Evolutionary conservation across 106 monocot species (phyloP).

Genomic region (Iris macrosiphon): DNA sequence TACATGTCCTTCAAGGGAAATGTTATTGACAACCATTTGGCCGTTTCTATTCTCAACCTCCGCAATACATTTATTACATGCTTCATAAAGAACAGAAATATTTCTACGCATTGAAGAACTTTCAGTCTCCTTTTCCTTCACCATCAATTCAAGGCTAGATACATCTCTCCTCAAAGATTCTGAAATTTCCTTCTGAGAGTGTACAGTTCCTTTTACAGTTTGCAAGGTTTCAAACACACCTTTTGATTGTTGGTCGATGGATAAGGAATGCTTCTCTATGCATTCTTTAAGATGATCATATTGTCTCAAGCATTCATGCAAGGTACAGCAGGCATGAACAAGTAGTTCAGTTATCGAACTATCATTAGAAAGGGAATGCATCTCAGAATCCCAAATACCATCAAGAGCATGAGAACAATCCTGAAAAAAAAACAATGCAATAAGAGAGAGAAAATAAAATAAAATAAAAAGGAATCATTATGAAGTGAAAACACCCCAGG

Average conservation of each 20-base stretch:
- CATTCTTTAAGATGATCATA: conserved; percentile 32
- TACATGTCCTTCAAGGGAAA: conserved; percentile 4
- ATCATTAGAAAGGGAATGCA: conserved; percentile 23
- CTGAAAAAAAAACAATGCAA: conserved; percentile 13
- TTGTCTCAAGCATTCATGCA: conserved; percentile 37
- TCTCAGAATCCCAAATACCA: conserved; percentile 11
- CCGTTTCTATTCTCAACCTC: conserved; percentile 37
- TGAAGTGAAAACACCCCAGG: neutral
- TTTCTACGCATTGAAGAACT: conserved; percentile 25
- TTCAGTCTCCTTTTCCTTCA: conserved; percentile 47
- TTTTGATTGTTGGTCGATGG: conserved; percentile 29
- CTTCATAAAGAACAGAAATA: conserved; percentile 47
- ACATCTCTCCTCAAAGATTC: conserved; percentile 37
- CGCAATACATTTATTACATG: conserved; percentile 45
- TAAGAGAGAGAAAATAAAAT: too few species aligned
- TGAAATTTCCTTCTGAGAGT: conserved; percentile 18
- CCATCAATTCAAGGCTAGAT: conserved; percentile 21
- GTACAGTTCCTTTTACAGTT: conserved; percentile 21
- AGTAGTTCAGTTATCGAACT: conserved; percentile 26
- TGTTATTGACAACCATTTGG: conserved; percentile 12
- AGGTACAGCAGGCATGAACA: conserved; percentile 7
- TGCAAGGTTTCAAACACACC: conserved; percentile 20
- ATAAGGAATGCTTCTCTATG: conserved; percentile 29
- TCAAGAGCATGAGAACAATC: conserved; percentile 13
- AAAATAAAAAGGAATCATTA: neutral